Conservation (phyloP, 768 basidiomycete species). For the Cyclocybe cylindracea region DNA sequence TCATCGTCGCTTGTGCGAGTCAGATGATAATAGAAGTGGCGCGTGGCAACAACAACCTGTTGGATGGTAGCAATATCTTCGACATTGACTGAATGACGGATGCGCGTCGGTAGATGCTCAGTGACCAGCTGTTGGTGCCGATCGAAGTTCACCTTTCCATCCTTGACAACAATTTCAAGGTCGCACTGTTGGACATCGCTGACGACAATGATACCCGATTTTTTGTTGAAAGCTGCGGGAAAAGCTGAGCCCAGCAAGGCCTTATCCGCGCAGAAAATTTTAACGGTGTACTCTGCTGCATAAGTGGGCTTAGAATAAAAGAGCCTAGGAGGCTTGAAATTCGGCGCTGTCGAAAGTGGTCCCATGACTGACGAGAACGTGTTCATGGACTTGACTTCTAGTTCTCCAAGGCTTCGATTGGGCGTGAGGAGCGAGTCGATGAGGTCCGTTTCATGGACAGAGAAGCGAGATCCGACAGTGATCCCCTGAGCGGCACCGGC, state of each 20-base stretch:
- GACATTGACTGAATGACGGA: slow-evolving; percentile 16
- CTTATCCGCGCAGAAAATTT: slow-evolving; percentile 23
- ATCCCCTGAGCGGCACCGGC: slow-evolving; percentile 35
- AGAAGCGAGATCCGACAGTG: slow-evolving; percentile 24
- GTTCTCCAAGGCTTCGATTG: slow-evolving; percentile 15
- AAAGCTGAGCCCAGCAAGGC: slow-evolving; percentile 26
- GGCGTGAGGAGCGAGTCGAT: slow-evolving; percentile 18
- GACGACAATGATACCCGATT: slow-evolving; percentile 15
- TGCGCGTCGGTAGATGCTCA: slow-evolving; percentile 18
- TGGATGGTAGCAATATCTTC: slow-evolving; percentile 14
- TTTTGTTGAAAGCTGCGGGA: slow-evolving; percentile 7
- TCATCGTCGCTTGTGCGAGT: slow-evolving; percentile 18
- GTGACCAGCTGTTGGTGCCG: slow-evolving; percentile 23
- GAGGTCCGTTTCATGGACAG: slow-evolving; percentile 25
- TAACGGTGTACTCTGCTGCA: slow-evolving; percentile 13
- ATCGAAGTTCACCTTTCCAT: slow-evolving; percentile 20
- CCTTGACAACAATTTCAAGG: slow-evolving; percentile 18
- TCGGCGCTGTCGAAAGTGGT: background rate
- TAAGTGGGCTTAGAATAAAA: slow-evolving; percentile 29
- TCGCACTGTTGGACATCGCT: slow-evolving; percentile 15
- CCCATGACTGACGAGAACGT: slow-evolving; percentile 21
- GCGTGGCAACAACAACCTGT: slow-evolving; percentile 14
- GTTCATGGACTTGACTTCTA: slow-evolving; percentile 21
- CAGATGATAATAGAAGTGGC: slow-evolving; percentile 32
- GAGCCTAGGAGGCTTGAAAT: slow-evolving; percentile 11